Evolutionary conservation across 2,329 filamentous ascomycete species (phyloP).

Genomic region (Proliferodiscus dingleyae): DNA sequence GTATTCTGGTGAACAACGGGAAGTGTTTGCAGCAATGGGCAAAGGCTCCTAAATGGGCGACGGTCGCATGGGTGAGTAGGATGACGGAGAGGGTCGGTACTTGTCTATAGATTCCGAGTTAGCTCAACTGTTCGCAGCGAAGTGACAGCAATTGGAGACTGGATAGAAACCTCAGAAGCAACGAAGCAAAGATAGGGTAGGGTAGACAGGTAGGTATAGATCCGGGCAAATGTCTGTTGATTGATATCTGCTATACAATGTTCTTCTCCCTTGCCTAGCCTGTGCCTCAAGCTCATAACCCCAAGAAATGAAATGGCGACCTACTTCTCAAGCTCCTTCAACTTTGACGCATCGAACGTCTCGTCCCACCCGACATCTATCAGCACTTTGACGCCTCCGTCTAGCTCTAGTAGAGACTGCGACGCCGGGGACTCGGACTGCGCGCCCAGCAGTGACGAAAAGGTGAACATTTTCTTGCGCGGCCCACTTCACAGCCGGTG

Average conservation of each 20-base stretch:
- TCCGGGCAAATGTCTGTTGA: slow-evolving; percentile 21
- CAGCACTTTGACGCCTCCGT: slow-evolving; percentile 92
- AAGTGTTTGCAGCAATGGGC: slow-evolving; percentile 97
- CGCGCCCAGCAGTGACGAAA: slow-evolving; percentile 86
- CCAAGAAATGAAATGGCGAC: slow-evolving; percentile 25
- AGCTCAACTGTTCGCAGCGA: slow-evolving; percentile 12
- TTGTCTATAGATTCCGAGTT: slow-evolving; percentile 53
- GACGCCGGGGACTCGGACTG: slow-evolving; percentile 82
- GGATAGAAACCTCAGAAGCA: slow-evolving; percentile 6
- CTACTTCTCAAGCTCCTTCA: slow-evolving; percentile 87
- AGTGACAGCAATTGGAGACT: not conserved
- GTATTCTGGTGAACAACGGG: slow-evolving; percentile 84
- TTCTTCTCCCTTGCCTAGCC: not conserved
- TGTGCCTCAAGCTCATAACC: slow-evolving; percentile 4
- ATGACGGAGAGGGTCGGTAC: slow-evolving; percentile 88
- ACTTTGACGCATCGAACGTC: slow-evolving; percentile 73
- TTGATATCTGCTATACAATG: slow-evolving; percentile 28
- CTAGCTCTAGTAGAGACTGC: slow-evolving; percentile 93
- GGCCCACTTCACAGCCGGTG: not conserved
- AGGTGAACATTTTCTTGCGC: slow-evolving; percentile 83
- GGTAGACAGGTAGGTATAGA: slow-evolving; percentile 9
- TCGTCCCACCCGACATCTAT: slow-evolving; percentile 97
- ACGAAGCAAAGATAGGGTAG: slow-evolving; percentile 1
- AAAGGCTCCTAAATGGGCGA: slow-evolving; percentile 86
- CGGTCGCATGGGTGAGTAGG: slow-evolving; percentile 89